Evolutionary conservation across 345 rosid species (phyloP).

Genomic region (Pugionium dolabratum): DNA sequence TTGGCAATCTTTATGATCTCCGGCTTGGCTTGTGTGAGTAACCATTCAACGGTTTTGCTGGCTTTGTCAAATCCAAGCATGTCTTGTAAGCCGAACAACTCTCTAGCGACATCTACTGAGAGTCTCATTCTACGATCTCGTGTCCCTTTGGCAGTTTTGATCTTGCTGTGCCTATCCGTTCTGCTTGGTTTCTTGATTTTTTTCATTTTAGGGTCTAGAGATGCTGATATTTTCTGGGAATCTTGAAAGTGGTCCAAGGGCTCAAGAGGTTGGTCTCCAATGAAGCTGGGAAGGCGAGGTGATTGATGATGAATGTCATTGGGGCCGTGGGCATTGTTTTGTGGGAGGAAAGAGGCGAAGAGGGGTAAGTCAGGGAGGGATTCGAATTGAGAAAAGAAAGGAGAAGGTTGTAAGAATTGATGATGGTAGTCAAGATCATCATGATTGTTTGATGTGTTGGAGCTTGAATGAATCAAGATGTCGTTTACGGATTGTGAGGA

Average conservation of each 20-base stretch:
- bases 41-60: constrained; percentile 84
- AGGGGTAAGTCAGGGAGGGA: constrained; percentile 21
- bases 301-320: constrained; percentile 37
- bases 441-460: constrained; percentile 24
- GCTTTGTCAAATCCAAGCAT: constrained; percentile 77
- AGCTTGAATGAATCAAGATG: constrained; percentile 14
- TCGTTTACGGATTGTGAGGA: constrained; percentile 37
- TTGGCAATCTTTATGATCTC: constrained; percentile 56
- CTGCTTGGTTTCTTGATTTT: constrained; percentile 47
- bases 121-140: constrained; percentile 87
- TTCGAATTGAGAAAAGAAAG: constrained; percentile 50
- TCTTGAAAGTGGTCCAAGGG: constrained; percentile 41
- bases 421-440: constrained; percentile 29
- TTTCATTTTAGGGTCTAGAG: constrained; percentile 32
- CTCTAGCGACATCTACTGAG: constrained; percentile 69
- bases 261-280: constrained; percentile 32
- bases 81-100: constrained; percentile 82
- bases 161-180: constrained; percentile 87
- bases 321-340: constrained; percentile 15
- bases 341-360: constrained; percentile 34
- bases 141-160: constrained; percentile 72
- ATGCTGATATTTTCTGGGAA: constrained; percentile 34
- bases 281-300: constrained; percentile 31
- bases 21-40: constrained; percentile 57
- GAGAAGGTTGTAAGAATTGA: constrained; percentile 40